Base-by-base conservation (phyloP, 768 basidiomycete species). In the Porphyrellus cyaneotinctus region DNA sequence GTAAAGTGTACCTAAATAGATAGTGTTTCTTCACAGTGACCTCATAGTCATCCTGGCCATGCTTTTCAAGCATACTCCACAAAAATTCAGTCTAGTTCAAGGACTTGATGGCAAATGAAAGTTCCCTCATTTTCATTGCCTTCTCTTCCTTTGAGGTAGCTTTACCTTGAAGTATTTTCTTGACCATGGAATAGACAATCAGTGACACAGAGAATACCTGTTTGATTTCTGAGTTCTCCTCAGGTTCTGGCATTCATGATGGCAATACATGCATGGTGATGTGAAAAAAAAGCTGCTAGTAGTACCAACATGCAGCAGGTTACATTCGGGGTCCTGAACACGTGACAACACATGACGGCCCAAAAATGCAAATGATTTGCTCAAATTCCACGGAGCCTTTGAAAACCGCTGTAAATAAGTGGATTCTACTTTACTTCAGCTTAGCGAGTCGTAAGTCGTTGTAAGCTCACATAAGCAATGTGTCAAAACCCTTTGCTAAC, bases 131-230 rank as follows among this genome's bases (percentile, higher is more conserved):
- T 50, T 50, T 49, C 14, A 0, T 43, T 0, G 3, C 10, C 26
- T 54, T 54, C 49, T 46, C 43, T 36, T 46, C 28, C 41, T 43
- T 43, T 2, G 10, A 49, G n/a, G 41, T 42, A 42, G 41, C 14
- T 26, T 26, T 42, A 24, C 41, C 41, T 42, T 15, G 7, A 42
- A 42, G 35, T 23, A 39, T 38, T 17, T 52, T 47, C 51, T 52
- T 52, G 20, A 47, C 51, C 43, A 46, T 52, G 4, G 43, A 50
- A 52, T 47, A 52, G 17, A 32, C 18, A 33, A 18, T 49, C 31
- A 52, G 20, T 10, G 23, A 43, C 2, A 48, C 18, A 15, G 42
- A 46, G 15, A 51, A 51, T 51, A 51, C 35, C 18, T 47, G 47
- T 26, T 37, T 9, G 6, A 37, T 17, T 17, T 47, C 35, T 11